Conservation (phyloP, 176 grass and related monocot species). For the Lolium perenne region DNA sequence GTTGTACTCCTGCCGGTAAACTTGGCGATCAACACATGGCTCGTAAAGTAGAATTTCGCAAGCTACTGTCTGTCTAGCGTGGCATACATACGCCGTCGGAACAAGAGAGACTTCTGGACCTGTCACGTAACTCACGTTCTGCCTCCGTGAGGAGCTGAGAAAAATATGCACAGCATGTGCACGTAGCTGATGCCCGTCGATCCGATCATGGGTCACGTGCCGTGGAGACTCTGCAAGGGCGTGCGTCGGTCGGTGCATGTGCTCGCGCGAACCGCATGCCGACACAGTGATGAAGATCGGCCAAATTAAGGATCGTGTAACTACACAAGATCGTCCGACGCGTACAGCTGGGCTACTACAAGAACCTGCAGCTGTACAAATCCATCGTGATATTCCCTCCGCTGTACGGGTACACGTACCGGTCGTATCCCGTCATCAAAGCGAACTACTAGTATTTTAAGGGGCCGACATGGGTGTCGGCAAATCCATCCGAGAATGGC, state of each 20-base stretch:
- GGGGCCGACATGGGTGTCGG: conserved; percentile 12
- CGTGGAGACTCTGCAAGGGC: neutral
- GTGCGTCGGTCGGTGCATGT: neutral
- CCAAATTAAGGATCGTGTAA: too few species aligned
- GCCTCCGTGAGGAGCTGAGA: too few species aligned
- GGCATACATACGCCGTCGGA: neutral
- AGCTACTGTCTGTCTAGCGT: too few species aligned
- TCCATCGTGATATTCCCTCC: too few species aligned
- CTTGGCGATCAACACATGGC: too few species aligned
- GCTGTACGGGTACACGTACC: too few species aligned
- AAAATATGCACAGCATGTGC: too few species aligned
- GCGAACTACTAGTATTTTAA: neutral
- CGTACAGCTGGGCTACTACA: neutral
- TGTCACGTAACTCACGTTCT: too few species aligned
- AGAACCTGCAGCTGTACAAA: too few species aligned
- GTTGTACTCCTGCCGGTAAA: too few species aligned
- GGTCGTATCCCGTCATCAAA: neutral
- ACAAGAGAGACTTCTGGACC: neutral
- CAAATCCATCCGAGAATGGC: neutral
- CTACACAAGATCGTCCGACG: neutral
- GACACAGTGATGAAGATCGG: neutral
- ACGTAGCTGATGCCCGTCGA: too few species aligned
- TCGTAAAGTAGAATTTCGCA: neutral
- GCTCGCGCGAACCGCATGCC: conserved; percentile 26
- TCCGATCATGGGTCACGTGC: neutral